Evolutionary conservation across 306 rosid species (phyloP), one percentile per base, ranked within the genome.

Genomic region (Trifolium repens): DNA sequence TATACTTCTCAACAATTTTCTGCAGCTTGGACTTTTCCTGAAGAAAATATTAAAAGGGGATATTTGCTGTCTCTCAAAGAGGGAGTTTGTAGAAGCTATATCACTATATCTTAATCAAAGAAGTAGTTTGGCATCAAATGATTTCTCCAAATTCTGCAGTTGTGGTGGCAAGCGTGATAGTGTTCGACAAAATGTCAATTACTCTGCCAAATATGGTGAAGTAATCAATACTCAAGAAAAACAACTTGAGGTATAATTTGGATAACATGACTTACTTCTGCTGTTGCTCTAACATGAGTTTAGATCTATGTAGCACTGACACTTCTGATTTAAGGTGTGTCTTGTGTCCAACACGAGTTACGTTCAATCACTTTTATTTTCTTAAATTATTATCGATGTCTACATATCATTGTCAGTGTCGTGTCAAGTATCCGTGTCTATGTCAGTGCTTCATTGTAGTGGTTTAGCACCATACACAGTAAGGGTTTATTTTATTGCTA

Each of bases 21-120:
- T 75, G 76, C 87, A 96, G 98, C 92, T 96, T 73, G 97, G 97
- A 66, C 83, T 88, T 34, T 89, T 90, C 86, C 83, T 96, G 79
- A 96, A 96, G 94, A 90, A 92, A 80, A 85, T 96, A 77, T 40
- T 92, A 75, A 96, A 87, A 84, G 84, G 82, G 24, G 93, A 89
- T 59, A 62, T 82, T 15, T 87, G 91, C 55, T 78, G 81, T 75
- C 87, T 83, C 22, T 89, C 99, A 58, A 92, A 82, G 78, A 82
- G 86, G 58, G 91, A 96, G 77, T 92, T 92, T 78, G 60, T 96
- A 44, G 90, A 91, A 72, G 91, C 89, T 69, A 89, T 96, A 71
- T 85, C 91, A 47, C 86, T 79, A 7, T 96, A 90, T 67, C 91
- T 96, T 44, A 83, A 76, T 47, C 93, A 92, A 85, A 85, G 93